These are phyloP conservation scores for Colletotrichum caudatum DNA, from an alignment of 2,329 filamentous ascomycete genomes.

Conservation along the genomic window DNA sequence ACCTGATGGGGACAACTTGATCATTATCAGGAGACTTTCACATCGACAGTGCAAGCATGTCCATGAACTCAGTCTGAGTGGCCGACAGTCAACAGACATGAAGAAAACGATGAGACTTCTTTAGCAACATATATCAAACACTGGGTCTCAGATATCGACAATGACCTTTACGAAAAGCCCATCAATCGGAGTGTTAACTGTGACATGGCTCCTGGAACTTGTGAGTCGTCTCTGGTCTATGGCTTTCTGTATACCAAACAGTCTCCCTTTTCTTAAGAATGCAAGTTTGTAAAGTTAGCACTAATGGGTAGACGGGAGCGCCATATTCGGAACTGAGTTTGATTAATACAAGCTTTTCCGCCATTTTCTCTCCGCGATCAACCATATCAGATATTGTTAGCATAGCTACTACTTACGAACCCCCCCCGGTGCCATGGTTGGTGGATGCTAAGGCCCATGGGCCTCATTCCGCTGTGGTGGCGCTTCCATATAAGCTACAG, in stretches of 20 bases:
- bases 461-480: background rate
- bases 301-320: background rate
- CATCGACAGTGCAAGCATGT: background rate
- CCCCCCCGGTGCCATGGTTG: background rate
- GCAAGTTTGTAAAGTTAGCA: background rate
- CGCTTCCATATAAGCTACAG: background rate
- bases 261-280: background rate
- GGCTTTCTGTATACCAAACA: no score
- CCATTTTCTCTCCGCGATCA: background rate
- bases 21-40: background rate
- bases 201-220: background rate
- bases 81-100: background rate
- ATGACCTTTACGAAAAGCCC: background rate
- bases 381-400: background rate
- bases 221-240: no score
- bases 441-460: no score
- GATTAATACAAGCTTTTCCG: background rate
- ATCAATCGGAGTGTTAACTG: no score
- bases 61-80: background rate
- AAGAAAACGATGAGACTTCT: background rate
- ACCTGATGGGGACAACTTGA: background rate
- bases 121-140: background rate
- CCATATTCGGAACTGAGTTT: background rate
- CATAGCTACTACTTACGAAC: background rate
- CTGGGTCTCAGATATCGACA: conserved; percentile 6